Base-by-base conservation (phyloP, 225 moss, liverwort and hornwort genomes). In the Lunularia cruciata region DNA sequence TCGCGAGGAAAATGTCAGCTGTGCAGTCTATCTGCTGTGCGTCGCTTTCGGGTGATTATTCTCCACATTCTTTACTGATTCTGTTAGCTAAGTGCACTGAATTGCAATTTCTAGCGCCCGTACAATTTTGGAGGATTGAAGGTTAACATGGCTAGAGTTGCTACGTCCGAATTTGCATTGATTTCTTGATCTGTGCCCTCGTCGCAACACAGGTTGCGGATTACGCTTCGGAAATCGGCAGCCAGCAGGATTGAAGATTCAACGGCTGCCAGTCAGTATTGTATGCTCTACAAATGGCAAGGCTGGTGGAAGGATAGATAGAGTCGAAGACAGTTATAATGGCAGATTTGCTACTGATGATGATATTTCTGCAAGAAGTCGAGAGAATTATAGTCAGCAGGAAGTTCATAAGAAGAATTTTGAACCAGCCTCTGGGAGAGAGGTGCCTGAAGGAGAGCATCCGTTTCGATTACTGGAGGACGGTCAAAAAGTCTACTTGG, bases 401-500 rank as follows among this genome's bases (percentile, higher is more conserved):
- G 61, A 57, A 26, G 35, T 25, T 19, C 26, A 28, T 4, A 25
- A 35, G 51, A 69, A 42, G n/a, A 47, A 20, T 59, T 3, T 48
- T 52, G 45, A 5, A 38, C 40, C 13, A 40, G 10, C 22, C 37
- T 48, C 56, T 2, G 47, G 23, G 42, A 40, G 23, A 43, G 39
- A 36, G 19, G 64, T 48, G 57, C n/a, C 1, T 39, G 78, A 84
- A 60, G 98, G 98, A 60, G 98, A 98, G 10, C 93, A 93, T 47
- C 91, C 98, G 6, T 91, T 83, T 57, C 86, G 98, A 60, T 34
- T 91, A 39, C 46, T 91, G 47, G 63, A 85, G 10, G 54, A 88
- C 71, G 93, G 93, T 32, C 80, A 65, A 45, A 98, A 93, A 78
- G 89, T 84, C 22, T 98, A 91, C 69, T 63, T 98, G 72, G 93